These are phyloP conservation scores for Rhodotorula babjevae DNA, from an alignment of 768 basidiomycete genomes.

Conservation along the genomic window DNA sequence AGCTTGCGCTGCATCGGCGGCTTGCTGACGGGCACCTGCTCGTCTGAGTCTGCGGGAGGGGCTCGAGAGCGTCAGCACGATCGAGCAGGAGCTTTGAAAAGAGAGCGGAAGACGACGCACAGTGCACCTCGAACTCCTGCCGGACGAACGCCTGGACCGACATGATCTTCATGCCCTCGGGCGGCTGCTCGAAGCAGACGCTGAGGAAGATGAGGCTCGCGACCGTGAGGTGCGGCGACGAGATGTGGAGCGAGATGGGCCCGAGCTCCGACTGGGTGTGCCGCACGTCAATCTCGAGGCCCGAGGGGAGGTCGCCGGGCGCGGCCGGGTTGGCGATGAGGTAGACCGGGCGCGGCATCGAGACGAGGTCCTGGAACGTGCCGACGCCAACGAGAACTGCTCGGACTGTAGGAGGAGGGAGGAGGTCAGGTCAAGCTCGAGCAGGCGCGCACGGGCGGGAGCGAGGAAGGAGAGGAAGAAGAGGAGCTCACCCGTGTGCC, in stretches of 20 bases:
- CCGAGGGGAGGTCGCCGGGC: slow-evolving; percentile 22
- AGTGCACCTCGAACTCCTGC: slow-evolving; percentile 24
- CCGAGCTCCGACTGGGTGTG: slow-evolving; percentile 9
- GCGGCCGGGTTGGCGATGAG: slow-evolving; percentile 23
- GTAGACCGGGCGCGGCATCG: slow-evolving; percentile 2
- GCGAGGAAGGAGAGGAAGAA: background rate
- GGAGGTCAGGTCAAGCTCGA: too few species aligned
- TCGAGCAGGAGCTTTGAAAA: too few species aligned
- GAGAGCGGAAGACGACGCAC: background rate
- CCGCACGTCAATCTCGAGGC: slow-evolving; percentile 28
- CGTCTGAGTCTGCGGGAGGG: background rate
- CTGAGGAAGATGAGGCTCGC: slow-evolving; percentile 23
- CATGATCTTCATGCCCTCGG: slow-evolving; percentile 30
- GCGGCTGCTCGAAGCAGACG: slow-evolving; percentile 22
- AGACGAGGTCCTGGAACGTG: slow-evolving; percentile 11
- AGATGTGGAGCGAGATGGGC: slow-evolving; percentile 23
- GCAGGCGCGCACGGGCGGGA: too few species aligned
- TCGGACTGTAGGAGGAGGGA: background rate
- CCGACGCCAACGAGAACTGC: slow-evolving; percentile 10
- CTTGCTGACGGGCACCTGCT: background rate
- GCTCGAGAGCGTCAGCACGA: too few species aligned
- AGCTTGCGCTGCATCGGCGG: slow-evolving; percentile 16
- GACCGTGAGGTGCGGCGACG: slow-evolving; percentile 31
- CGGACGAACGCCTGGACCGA: slow-evolving; percentile 19
- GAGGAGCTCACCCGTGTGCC: slow-evolving; percentile 17